phyloP scores from a whole-genome alignment of 805 yeast species.

The Priceomyces medius region DNA sequence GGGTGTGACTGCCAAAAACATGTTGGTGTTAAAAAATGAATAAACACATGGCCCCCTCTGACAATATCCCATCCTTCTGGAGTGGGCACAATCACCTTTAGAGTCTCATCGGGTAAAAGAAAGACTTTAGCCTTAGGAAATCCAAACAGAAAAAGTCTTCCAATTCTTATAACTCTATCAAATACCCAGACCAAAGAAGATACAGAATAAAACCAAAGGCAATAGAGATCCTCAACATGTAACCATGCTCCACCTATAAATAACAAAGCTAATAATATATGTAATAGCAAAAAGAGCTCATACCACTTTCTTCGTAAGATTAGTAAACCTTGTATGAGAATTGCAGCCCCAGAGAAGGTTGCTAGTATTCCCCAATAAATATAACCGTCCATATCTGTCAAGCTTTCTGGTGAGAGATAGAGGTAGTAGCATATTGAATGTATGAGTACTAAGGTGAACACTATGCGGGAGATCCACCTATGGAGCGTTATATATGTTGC shows the following conservation, averaged over 20 bases:
- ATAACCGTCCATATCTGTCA: slow-evolving; percentile 11
- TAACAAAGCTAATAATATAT: slow-evolving; percentile 52
- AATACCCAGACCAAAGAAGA: slow-evolving; percentile 67
- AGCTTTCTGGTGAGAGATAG: slow-evolving; percentile 11
- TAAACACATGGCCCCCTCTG: slow-evolving; percentile 65
- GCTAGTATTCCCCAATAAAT: slow-evolving; percentile 30
- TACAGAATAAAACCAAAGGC: slow-evolving; percentile 44
- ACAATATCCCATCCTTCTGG: slow-evolving; percentile 54
- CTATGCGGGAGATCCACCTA: slow-evolving; percentile 28
- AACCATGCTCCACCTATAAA: slow-evolving; percentile 49
- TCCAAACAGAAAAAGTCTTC: slow-evolving; percentile 60
- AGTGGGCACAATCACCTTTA: slow-evolving; percentile 49
- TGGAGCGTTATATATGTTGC: slow-evolving; percentile 28
- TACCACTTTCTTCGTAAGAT: slow-evolving; percentile 47
- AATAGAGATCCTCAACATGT: slow-evolving; percentile 45
- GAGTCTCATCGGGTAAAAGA: slow-evolving; percentile 45
- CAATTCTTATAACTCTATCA: slow-evolving; percentile 59
- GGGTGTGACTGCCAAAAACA: slow-evolving; percentile 71
- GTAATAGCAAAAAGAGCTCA: slow-evolving; percentile 55
- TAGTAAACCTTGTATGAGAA: slow-evolving; percentile 48
- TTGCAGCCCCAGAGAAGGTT: slow-evolving; percentile 33
- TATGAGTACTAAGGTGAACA: slow-evolving; percentile 19
- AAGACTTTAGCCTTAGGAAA: slow-evolving; percentile 48
- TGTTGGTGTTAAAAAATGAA: slow-evolving; percentile 45
- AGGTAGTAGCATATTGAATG: slow-evolving; percentile 24